These are phyloP conservation scores for Vigna reflexopilosa DNA, from an alignment of 306 rosid species.

Conservation along the genomic window DNA sequence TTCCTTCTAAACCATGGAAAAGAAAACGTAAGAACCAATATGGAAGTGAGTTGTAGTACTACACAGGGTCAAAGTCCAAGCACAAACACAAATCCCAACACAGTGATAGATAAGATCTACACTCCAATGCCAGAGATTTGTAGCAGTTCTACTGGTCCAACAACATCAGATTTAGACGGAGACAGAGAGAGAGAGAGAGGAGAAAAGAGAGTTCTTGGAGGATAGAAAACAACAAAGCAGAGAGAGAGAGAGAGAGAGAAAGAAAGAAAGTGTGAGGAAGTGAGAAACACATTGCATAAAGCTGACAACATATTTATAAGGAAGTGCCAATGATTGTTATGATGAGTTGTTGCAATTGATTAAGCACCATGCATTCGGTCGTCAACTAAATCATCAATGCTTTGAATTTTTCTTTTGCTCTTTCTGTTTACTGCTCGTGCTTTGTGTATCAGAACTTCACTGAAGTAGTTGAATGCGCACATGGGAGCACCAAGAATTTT, in stretches of 20 bases:
- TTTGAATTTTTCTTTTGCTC: slow-evolving; percentile 34
- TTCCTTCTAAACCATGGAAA: slow-evolving; percentile 14
- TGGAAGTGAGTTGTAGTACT: slow-evolving; percentile 3
- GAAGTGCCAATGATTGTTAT: slow-evolving; percentile 50
- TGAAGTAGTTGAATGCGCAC: slow-evolving; percentile 54
- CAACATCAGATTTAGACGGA: slow-evolving; percentile 12
- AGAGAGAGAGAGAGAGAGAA: neutral
- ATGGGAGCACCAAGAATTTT: slow-evolving; percentile 47
- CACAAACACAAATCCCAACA: slow-evolving; percentile 44
- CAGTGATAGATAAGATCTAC: slow-evolving; percentile 39
- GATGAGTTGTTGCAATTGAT: slow-evolving; percentile 34
- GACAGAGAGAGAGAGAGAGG: neutral
- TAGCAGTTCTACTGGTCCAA: slow-evolving; percentile 2
- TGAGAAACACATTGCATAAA: slow-evolving; percentile 6
- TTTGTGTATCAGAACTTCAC: slow-evolving; percentile 41
- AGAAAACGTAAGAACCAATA: slow-evolving; percentile 28
- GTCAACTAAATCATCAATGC: slow-evolving; percentile 36
- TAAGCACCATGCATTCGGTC: slow-evolving; percentile 43
- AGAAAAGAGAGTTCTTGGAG: neutral
- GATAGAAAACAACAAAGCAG: neutral
- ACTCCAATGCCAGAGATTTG: slow-evolving; percentile 20
- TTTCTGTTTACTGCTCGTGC: slow-evolving; percentile 14
- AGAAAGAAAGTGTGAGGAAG: slow-evolving; percentile 17
- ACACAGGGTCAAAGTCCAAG: slow-evolving; percentile 27
- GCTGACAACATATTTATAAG: slow-evolving; percentile 42